phyloP scores from a whole-genome alignment of 2,329 filamentous ascomycete species.

The Colletotrichum eremochloae region DNA sequence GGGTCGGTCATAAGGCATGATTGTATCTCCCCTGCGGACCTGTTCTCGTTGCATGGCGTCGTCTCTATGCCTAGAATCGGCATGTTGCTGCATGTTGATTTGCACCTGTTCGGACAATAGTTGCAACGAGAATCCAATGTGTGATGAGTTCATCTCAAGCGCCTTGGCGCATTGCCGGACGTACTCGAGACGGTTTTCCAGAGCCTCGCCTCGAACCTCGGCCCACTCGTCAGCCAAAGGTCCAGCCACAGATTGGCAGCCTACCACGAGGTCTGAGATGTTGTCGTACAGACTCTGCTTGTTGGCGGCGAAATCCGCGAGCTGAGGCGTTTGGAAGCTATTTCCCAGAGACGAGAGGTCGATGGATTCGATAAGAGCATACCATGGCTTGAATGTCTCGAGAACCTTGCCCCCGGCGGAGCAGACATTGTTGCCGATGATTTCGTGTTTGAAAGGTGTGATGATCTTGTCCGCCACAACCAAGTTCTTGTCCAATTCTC shows the following conservation, averaged over 20 bases:
- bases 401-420: conserved; percentile 82
- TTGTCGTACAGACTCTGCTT: conserved; percentile 96
- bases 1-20: conserved; percentile 65
- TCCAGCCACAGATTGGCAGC: conserved; percentile 91
- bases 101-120: conserved; percentile 86
- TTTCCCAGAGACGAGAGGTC: conserved; percentile 85
- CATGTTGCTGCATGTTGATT: conserved; percentile 62
- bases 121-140: conserved; percentile 89
- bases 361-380: conserved; percentile 90
- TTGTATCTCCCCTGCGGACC: conserved; percentile 68
- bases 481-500: conserved; percentile 88
- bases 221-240: conserved; percentile 96
- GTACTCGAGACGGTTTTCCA: conserved; percentile 87
- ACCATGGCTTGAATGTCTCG: conserved; percentile 91
- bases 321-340: conserved; percentile 84
- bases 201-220: conserved; percentile 87
- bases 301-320: conserved; percentile 88
- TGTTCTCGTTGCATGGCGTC: conserved; percentile 63
- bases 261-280: conserved; percentile 87
- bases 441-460: conserved; percentile 80
- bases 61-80: conserved; percentile 58
- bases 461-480: conserved; percentile 84
- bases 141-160: conserved; percentile 86
- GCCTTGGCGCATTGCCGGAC: conserved; percentile 83
- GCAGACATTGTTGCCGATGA: conserved; percentile 87